These are phyloP conservation scores for Daedalea quercina DNA, from an alignment of 768 basidiomycete genomes.

Conservation along the genomic window DNA sequence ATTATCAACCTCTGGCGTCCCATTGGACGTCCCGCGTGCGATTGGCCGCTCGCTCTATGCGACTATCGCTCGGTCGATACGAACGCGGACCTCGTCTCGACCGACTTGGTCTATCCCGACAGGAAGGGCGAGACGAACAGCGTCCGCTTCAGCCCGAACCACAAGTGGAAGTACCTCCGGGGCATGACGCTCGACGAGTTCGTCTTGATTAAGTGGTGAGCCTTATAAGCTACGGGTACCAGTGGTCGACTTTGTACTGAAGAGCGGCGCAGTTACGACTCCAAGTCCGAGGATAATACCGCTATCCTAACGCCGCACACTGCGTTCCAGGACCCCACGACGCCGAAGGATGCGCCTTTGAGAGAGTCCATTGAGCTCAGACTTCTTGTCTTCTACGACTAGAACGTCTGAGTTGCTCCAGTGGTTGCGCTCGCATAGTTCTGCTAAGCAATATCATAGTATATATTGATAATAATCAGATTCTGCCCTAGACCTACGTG, in stretches of 20 bases:
- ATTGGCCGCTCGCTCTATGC: constrained; percentile 42
- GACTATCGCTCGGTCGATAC: constrained; percentile 38
- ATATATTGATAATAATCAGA: too few species aligned
- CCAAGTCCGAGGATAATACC: constrained; percentile 35
- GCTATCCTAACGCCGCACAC: constrained; percentile 57
- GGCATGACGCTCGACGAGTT: constrained; percentile 39
- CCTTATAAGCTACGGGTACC: not conserved
- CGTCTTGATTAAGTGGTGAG: constrained; percentile 43
- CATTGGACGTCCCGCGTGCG: constrained; percentile 36
- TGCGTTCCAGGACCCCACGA: constrained; percentile 48
- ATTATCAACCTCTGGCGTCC: constrained; percentile 53
- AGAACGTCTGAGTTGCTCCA: not conserved
- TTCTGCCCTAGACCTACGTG: too few species aligned
- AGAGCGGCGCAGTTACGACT: constrained; percentile 25
- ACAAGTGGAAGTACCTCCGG: constrained; percentile 40
- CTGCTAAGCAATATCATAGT: too few species aligned
- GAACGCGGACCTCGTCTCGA: constrained; percentile 30
- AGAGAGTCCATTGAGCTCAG: constrained; percentile 58
- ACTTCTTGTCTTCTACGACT: constrained; percentile 59
- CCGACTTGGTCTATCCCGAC: constrained; percentile 34
- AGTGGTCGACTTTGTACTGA: not conserved
- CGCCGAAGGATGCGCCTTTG: constrained; percentile 40
- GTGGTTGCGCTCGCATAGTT: too few species aligned
- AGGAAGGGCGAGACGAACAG: constrained; percentile 37
- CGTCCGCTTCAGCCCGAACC: constrained; percentile 31